These are phyloP conservation scores for Leccinum solheimii DNA, from an alignment of 1,284 basidiomycete genomes.

Conservation along the genomic window DNA sequence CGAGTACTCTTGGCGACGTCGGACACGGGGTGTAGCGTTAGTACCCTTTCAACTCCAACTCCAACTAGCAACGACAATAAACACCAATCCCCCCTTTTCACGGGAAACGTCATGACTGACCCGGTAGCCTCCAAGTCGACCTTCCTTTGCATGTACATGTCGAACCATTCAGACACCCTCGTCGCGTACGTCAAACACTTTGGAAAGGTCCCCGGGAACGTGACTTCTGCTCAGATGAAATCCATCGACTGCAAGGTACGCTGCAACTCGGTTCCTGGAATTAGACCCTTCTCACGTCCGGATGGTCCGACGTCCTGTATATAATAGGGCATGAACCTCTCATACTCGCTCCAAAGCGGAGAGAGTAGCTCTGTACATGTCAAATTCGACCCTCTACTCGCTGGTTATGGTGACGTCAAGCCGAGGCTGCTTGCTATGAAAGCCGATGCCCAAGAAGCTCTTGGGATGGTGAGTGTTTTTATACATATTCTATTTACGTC, in stretches of 20 bases:
- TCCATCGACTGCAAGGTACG: constrained; percentile 62
- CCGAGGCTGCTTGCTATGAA: constrained; percentile 75
- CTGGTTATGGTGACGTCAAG: constrained; percentile 76
- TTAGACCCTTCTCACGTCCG: neutral
- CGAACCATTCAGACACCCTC: constrained; percentile 74
- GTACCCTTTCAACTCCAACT: too few species aligned
- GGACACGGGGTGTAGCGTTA: too few species aligned
- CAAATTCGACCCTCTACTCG: constrained; percentile 65
- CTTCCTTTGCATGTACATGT: constrained; percentile 83
- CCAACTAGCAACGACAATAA: neutral
- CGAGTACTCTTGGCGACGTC: too few species aligned
- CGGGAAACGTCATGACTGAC: constrained; percentile 39
- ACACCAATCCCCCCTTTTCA: neutral
- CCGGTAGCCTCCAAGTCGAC: constrained; percentile 71
- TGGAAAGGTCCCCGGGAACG: constrained; percentile 57
- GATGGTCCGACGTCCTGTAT: neutral
- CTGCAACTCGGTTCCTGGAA: neutral
- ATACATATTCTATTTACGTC: neutral
- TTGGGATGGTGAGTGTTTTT: constrained; percentile 64
- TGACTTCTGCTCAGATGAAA: constrained; percentile 63
- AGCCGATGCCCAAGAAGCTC: constrained; percentile 65
- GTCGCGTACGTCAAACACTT: constrained; percentile 76
- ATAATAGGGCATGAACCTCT: constrained; percentile 64
- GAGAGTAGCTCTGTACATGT: constrained; percentile 45
- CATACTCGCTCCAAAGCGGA: constrained; percentile 55